Base-by-base conservation (phyloP, 441 rosid species). In the Monsonia emarginata region DNA sequence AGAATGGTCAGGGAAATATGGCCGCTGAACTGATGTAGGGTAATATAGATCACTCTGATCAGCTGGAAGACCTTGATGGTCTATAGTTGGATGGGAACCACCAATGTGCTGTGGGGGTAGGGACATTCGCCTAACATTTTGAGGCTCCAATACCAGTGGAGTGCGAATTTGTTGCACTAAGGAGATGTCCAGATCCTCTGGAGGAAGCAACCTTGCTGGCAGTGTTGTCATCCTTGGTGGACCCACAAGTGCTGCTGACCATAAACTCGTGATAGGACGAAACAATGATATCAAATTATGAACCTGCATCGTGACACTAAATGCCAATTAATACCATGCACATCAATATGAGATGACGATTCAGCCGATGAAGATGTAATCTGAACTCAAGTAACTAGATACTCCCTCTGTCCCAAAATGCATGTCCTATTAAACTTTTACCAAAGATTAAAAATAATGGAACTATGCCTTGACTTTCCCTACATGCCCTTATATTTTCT, bases 211-310 rank as follows among this genome's bases (percentile, higher is more conserved):
- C 58, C 58, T 21, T 26, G 73, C 66, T 59, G 78, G 31, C 6
- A 72, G 25, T 46, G 62, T 59, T 50, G 54, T 40, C 69, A 78
- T 69, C 27, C 76, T 68, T 48, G 76, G 52, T 11, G 75, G 74
- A 70, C 76, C 66, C 61, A 68, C 34, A 32, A 57, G 61, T 48
- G 44, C 69, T 48, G 44, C 69, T 26, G 69, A 75, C 19, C 67
- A 65, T 42, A 80, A 72, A 31, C 69, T 61, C 26, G 70, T 24
- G 50, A 79, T 75, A 21, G 88, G 73, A 40, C 74, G 78, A 72
- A 83, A 85, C 63, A 83, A 63, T 4, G 79, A 73, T 34, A 82
- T 52, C 40, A 81, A 71, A 69, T 44, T 69, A 69, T 46, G 65
- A 58, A 85, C 85, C 89, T 85, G 73, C 74, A 75, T 62, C 75